Conservation (phyloP, 495 filamentous ascomycete genomes). For the Darksidea phi region DNA sequence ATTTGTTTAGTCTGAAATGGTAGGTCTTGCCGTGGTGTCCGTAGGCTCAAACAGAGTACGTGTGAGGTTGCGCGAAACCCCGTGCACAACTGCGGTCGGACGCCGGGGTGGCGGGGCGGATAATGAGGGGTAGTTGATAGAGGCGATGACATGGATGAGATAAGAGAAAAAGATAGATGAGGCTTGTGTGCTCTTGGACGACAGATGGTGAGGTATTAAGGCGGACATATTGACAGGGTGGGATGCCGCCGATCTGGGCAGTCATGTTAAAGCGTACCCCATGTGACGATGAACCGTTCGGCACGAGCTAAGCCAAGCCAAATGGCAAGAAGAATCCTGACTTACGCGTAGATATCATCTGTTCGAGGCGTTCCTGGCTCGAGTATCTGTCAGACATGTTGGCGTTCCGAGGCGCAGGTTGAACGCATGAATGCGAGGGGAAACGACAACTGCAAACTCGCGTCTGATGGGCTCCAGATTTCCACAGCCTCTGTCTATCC, state of each 20-base stretch:
- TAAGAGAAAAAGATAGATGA: neutral
- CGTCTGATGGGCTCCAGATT: neutral
- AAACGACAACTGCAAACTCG: neutral
- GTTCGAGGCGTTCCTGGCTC: constrained; percentile 8
- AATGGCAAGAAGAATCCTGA: neutral
- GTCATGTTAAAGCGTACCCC: constrained; percentile 15
- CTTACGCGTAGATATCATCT: constrained; percentile 5
- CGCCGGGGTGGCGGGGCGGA: neutral
- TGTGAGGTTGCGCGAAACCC: neutral
- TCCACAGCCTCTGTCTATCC: neutral
- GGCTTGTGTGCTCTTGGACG: constrained; percentile 15
- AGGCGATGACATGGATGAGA: constrained; percentile 3
- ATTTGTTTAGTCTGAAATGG: too few relatives aligned
- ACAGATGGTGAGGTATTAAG: constrained; percentile 17
- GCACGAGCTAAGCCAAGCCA: neutral
- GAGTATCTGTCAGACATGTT: constrained; percentile 5
- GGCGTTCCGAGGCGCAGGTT: neutral
- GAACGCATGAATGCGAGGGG: constrained; percentile 22
- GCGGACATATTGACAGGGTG: constrained; percentile 10
- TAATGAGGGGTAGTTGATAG: constrained; percentile 1
- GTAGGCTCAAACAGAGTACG: neutral
- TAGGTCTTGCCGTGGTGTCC: neutral
- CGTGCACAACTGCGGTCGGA: neutral
- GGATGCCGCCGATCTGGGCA: constrained; percentile 3
- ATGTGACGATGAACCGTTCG: constrained; percentile 23